Conservation (phyloP, 495 filamentous ascomycete genomes). For the Aspergillus nidulans region DNA sequence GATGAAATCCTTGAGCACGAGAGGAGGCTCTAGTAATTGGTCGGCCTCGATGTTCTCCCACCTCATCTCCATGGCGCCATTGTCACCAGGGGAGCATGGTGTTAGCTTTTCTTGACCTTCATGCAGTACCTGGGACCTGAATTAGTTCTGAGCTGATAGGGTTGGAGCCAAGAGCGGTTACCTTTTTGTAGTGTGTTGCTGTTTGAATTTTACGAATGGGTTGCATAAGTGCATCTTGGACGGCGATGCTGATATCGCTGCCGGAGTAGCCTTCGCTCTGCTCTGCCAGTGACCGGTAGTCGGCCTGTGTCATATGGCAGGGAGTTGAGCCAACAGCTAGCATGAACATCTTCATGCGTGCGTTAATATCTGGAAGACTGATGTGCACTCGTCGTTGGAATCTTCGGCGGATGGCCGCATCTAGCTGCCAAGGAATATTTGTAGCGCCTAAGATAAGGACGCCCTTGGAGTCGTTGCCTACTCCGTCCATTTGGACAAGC, state of each 20-base stretch:
- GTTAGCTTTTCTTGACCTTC: conserved; percentile 77
- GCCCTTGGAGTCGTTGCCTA: conserved; percentile 88
- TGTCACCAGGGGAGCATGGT: conserved; percentile 90
- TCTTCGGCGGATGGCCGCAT: conserved; percentile 93
- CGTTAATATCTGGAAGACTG: conserved; percentile 79
- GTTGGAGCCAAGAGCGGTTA: conserved; percentile 29
- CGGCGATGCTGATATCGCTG: conserved; percentile 92
- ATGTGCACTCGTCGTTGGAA: conserved; percentile 98
- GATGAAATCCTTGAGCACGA: conserved; percentile 88
- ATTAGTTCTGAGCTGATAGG: conserved; percentile 3
- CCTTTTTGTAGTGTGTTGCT: conserved; percentile 97
- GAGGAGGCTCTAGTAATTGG: conserved; percentile 75
- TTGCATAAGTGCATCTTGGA: conserved; percentile 97
- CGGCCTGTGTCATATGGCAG: conserved; percentile 72
- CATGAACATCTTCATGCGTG: conserved; percentile 96
- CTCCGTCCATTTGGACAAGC: conserved; percentile 98
- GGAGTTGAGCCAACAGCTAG: conserved; percentile 86
- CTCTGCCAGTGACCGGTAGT: conserved; percentile 74
- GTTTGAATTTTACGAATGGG: conserved; percentile 96
- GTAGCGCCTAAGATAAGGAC: conserved; percentile 95
- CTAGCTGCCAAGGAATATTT: conserved; percentile 98
- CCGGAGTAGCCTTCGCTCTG: conserved; percentile 92
- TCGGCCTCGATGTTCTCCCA: conserved; percentile 87
- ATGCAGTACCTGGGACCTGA: conserved; percentile 54
- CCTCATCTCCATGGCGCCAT: conserved; percentile 80